A percentile compares a stretch with the other conserved stretches of the same genome.
phyloP scores from a whole-genome alignment of 805 yeast genomes.

The Ogataea populi-albae region DNA sequence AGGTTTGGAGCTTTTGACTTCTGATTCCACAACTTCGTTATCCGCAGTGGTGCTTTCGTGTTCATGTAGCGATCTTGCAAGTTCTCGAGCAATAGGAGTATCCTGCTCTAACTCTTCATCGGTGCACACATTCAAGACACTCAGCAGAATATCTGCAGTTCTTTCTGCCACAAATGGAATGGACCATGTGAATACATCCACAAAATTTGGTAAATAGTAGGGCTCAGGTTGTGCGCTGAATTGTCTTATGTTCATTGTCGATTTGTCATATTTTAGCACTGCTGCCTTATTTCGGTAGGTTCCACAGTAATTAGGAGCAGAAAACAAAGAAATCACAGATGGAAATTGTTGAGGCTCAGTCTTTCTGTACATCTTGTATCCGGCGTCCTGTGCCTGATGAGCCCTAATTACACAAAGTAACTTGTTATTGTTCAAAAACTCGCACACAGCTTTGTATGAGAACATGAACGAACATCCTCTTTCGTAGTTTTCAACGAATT shows the following conservation, averaged over 20 bases:
- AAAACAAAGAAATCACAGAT: constrained; percentile 81
- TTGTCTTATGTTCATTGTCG: constrained; percentile 93
- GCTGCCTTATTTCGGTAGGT: constrained; percentile 95
- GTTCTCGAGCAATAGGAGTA: constrained; percentile 47
- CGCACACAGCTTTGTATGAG: constrained; percentile 78
- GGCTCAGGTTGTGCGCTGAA: constrained; percentile 94
- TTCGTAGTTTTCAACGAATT: constrained; percentile 63
- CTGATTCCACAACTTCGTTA: constrained; percentile 2
- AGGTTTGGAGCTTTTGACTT: constrained; percentile 4
- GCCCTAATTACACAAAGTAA: constrained; percentile 87
- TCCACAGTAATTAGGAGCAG: constrained; percentile 94
- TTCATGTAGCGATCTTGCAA: constrained; percentile 33
- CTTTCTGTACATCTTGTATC: constrained; percentile 89
- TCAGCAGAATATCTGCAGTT: constrained; percentile 87
- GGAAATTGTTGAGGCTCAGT: constrained; percentile 87
- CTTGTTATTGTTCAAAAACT: constrained; percentile 73
- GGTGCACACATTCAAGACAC: constrained; percentile 89
- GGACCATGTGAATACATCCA: constrained; percentile 98
- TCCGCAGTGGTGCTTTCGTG: constrained; percentile 6
- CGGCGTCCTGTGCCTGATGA: constrained; percentile 97
- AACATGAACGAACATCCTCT: constrained; percentile 93
- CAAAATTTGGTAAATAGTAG: constrained; percentile 92
- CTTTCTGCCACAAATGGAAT: constrained; percentile 96
- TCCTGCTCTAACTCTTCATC: constrained; percentile 89
- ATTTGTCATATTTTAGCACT: constrained; percentile 83